Base-by-base conservation (phyloP, 2,329 filamentous ascomycete species). In the Plenodomus lindquistii region DNA sequence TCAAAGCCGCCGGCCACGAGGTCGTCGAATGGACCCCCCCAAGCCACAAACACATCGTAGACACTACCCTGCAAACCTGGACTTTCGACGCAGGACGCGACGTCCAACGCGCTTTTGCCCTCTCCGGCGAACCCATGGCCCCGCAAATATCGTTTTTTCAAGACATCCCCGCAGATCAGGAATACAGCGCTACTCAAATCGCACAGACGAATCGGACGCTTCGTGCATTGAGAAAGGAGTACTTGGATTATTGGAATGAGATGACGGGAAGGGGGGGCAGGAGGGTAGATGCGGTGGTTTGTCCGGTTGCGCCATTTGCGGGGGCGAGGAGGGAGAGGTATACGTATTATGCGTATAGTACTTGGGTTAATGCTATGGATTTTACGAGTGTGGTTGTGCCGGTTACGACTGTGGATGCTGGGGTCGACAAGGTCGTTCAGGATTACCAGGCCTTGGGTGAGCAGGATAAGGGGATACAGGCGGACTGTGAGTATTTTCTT, bases 201-300 rank as follows among this genome's bases (percentile, higher is more conserved):
- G 67, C 70, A 0, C 66, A 60, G 2, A 62, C 57, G 0, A 73
- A 73, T 17, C 65, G 71, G 2, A 46, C 52, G 13, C 48, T 71
- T 18, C 58, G 71, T 0, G 4, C 50, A 3, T 19, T 69, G 29
- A 66, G 59, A 50, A 73, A 72, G 31, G 60, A 66, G 24, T 70
- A 73, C 21, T 46, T 72, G 47, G 67, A 73, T 6, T 71, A 73
- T 39, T 75, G 73, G 73, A 71, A 66, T 22, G 59, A 54, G 21
- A 73, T 71, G 0, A 52, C 44, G 0, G 40, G 54, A 0, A 10
- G 48, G 1, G 72, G 62, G 1, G 55, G 48, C 16, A 57, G 60
- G n/a, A 62, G 60, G 0, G 69, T 75, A 0, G 73, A 75, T 52
- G 73, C 66, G 2, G 38, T 75, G 0, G 70, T 75, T 5, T 40